These are phyloP conservation scores for Sporothrix pallida DNA, from an alignment of 2,329 filamentous ascomycete species.

Conservation along the genomic window DNA sequence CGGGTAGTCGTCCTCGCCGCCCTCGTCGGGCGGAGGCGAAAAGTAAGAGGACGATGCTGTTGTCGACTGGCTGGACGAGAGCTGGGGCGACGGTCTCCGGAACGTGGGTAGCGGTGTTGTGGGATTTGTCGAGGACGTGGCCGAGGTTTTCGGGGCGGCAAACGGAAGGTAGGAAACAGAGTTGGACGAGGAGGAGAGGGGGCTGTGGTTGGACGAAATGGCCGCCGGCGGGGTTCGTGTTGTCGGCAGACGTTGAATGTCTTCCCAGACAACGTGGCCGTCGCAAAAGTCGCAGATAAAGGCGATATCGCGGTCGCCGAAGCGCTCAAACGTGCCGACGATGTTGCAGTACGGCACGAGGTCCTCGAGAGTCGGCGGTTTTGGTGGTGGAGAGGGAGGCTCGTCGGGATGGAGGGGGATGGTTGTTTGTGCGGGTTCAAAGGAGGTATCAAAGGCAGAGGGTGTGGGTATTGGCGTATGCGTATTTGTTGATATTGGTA, in stretches of 20 bases:
- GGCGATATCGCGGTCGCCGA: slow-evolving; percentile 60
- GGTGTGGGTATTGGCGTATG: not conserved
- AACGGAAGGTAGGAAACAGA: not conserved
- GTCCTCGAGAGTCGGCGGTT: slow-evolving; percentile 51
- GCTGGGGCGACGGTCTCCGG: slow-evolving; percentile 8
- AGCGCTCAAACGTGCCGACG: slow-evolving; percentile 62
- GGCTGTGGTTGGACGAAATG: slow-evolving; percentile 31
- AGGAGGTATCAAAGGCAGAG: not conserved
- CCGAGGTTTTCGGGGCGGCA: not conserved
- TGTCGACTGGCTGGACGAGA: not conserved
- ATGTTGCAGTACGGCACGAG: slow-evolving; percentile 56
- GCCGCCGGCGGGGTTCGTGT: slow-evolving; percentile 46
- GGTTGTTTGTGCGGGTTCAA: slow-evolving; percentile 19
- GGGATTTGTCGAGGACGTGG: not conserved
- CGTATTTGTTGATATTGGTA: not conserved
- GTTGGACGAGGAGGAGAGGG: not conserved
- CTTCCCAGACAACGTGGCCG: slow-evolving; percentile 64
- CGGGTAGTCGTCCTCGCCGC: slow-evolving; percentile 41
- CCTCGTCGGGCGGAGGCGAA: slow-evolving; percentile 35
- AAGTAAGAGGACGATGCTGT: not conserved
- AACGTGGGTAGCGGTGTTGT: not conserved
- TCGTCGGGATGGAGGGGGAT: slow-evolving; percentile 30
- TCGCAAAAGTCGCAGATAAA: slow-evolving; percentile 68
- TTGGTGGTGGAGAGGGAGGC: slow-evolving; percentile 25
- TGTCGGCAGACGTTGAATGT: slow-evolving; percentile 60